These are phyloP conservation scores for Ustilago hordei DNA, from an alignment of 1,284 basidiomycete genomes.

Conservation along the genomic window DNA sequence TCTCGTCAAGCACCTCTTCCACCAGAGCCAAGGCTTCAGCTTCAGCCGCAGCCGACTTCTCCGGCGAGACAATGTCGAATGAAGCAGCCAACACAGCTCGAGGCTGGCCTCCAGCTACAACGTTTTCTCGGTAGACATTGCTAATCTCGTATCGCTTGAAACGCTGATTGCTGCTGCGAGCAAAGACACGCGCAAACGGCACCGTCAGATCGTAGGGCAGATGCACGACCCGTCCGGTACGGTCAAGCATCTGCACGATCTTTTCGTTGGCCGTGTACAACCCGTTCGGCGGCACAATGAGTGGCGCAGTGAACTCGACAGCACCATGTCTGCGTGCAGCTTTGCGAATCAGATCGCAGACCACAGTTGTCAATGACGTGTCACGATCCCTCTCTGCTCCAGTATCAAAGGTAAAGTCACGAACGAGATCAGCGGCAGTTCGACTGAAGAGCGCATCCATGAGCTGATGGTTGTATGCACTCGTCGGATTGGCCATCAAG, in stretches of 20 bases:
- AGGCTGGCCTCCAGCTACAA: slow-evolving; percentile 69
- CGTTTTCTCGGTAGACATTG: slow-evolving; percentile 68
- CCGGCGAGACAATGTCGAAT: slow-evolving; percentile 69
- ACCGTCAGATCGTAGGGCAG: slow-evolving; percentile 73
- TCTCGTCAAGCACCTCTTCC: slow-evolving; percentile 64
- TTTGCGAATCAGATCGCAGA: slow-evolving; percentile 79
- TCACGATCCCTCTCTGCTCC: slow-evolving; percentile 79
- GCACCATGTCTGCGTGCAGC: slow-evolving; percentile 91
- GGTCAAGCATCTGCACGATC: slow-evolving; percentile 83
- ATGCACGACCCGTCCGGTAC: slow-evolving; percentile 71
- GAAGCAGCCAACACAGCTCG: slow-evolving; percentile 66
- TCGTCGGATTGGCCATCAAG: slow-evolving; percentile 76
- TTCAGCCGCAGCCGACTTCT: slow-evolving; percentile 66
- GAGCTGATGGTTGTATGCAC: slow-evolving; percentile 60
- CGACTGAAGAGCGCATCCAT: slow-evolving; percentile 55
- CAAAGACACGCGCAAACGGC: slow-evolving; percentile 86
- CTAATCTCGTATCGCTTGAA: slow-evolving; percentile 89
- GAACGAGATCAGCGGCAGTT: slow-evolving; percentile 75
- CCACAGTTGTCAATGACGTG: slow-evolving; percentile 79
- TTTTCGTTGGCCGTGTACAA: slow-evolving; percentile 85
- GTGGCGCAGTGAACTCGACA: slow-evolving; percentile 83
- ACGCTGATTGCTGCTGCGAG: slow-evolving; percentile 78
- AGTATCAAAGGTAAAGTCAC: slow-evolving; percentile 83
- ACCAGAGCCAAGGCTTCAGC: slow-evolving; percentile 65
- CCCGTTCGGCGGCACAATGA: slow-evolving; percentile 79